Evolutionary conservation across 2,329 filamentous ascomycete genomes (phyloP).

Genomic region (Trichophyton verrucosum): DNA sequence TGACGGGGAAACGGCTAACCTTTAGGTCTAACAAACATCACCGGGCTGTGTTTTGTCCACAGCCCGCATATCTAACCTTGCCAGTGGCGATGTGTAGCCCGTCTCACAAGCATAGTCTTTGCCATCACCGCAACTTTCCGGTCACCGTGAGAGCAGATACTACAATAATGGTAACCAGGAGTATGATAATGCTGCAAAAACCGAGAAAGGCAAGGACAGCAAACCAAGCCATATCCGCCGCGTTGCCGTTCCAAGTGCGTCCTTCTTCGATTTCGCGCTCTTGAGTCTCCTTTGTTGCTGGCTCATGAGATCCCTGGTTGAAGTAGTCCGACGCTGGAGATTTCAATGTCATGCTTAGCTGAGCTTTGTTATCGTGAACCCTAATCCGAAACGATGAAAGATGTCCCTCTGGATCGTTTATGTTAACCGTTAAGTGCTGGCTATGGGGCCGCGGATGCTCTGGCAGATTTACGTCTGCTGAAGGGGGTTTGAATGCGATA

Average conservation of each 20-base stretch:
- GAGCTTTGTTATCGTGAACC: too few relatives aligned
- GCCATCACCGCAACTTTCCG: background rate
- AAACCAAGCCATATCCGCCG: background rate
- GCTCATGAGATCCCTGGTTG: background rate
- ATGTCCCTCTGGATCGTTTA: background rate
- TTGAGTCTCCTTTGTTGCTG: background rate
- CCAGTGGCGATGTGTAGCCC: background rate
- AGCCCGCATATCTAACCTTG: background rate
- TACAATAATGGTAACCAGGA: background rate
- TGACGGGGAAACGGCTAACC: background rate
- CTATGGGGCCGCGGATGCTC: background rate
- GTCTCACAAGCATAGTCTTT: background rate
- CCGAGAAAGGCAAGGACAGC: background rate
- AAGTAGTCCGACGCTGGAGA: background rate
- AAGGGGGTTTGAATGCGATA: background rate
- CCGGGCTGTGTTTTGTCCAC: background rate
- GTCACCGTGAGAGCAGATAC: background rate
- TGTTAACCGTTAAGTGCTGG: background rate
- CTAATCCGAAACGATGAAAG: too few relatives aligned
- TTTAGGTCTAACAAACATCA: background rate
- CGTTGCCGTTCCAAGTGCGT: background rate
- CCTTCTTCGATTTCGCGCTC: background rate
- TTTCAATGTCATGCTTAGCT: background rate
- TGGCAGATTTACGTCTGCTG: background rate
- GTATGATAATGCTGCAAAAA: background rate